Evolutionary conservation across 768 basidiomycete genomes (phyloP), one percentile per base, ranked within the genome.

Genomic region (Russula ochroleuca): DNA sequence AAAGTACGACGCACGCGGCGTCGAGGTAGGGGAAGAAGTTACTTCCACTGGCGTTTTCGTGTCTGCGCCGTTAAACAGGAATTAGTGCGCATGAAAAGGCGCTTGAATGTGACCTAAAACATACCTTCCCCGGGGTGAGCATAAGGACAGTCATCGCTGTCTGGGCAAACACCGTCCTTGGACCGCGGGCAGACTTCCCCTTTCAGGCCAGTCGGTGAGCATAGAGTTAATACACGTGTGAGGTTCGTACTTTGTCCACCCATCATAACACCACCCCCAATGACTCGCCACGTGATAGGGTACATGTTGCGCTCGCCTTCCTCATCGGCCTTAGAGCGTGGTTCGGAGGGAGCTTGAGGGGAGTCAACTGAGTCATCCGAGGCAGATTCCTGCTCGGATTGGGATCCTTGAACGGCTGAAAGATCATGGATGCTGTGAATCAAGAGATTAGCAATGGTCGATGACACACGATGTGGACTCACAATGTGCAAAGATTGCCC

Each of bases 221-320:
- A 28, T 14, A 33, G n/a, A 35, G 9, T 21, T 43, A 58, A 38
- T 19, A 55, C 37, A 49, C 17, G 43, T 13, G 33, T 28, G 45
- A 10, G 43, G 17, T 50, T 64, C 72, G 45, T 60, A 72, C 74
- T 68, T 40, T 57, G 66, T 14, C 73, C 82, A 64, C 79, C 81
- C 78, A 90, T 79, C 73, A 82, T 78, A n/a, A 90, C 88, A 3
- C 88, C 88, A 15, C 88, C 88, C 0, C 88, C 87, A 56, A 90
- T 86, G 14, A 90, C 87, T 48, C 88, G 80, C 88, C 88, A 90
- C 5, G 81, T 79, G 51, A 90, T 78, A 31, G 87, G 87, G 67
- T 83, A 85, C 71, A 77, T 86, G 62, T 83, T 69, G 77, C 73
- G 47, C 69, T 73, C 65, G 2, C 13, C 53, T 31, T 53, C 45